A percentile compares a stretch with the other conserved stretches of the same genome.
Evolutionary conservation across 1,139 yeast genomes (phyloP).

Genomic region (Zygosaccharomyces pseudobailii): DNA sequence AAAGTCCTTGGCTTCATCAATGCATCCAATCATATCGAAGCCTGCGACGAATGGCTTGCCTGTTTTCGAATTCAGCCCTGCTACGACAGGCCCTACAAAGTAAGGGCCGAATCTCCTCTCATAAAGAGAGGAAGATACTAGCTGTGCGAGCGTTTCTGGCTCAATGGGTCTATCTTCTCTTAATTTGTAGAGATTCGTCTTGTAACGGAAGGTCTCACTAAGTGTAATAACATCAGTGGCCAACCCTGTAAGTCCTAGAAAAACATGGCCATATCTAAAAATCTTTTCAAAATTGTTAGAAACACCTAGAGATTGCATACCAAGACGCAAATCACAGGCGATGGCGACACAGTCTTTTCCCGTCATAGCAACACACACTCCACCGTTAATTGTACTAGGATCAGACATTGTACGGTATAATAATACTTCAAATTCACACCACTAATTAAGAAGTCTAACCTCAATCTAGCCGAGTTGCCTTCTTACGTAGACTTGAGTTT

Average conservation of each 20-base stretch:
- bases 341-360: conserved; percentile 98
- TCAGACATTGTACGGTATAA: conserved; percentile 39
- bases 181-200: conserved; percentile 83
- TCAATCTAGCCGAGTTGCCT: background rate
- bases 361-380: conserved; percentile 97
- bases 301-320: conserved; percentile 89
- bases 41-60: conserved; percentile 90
- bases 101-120: conserved; percentile 95
- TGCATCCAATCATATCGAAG: conserved; percentile 94
- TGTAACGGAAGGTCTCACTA: conserved; percentile 73
- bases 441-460: background rate
- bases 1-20: conserved; percentile 91
- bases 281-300: conserved; percentile 91
- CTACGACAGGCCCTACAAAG: conserved; percentile 94
- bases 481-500: background rate
- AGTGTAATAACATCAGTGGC: conserved; percentile 92
- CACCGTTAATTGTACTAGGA: conserved; percentile 62
- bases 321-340: conserved; percentile 91
- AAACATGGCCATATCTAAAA: conserved; percentile 78
- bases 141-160: conserved; percentile 89
- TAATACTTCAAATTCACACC: background rate
- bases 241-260: conserved; percentile 87
- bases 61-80: conserved; percentile 82
- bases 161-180: conserved; percentile 89
- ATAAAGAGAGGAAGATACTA: conserved; percentile 84